These are phyloP conservation scores for Arxiozyma telluris DNA, from an alignment of 1,139 yeast genomes.

Conservation along the genomic window DNA sequence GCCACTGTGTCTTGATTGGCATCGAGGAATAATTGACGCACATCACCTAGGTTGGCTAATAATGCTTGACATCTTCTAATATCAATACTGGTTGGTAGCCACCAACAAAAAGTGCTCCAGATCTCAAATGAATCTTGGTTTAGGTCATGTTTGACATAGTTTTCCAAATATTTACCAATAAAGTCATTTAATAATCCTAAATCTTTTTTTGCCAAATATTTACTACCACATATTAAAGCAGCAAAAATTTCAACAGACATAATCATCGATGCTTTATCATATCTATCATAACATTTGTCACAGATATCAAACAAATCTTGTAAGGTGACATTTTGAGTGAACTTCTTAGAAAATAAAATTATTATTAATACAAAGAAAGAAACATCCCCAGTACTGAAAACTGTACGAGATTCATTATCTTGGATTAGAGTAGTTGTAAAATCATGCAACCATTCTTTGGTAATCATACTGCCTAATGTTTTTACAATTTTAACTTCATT, in stretches of 20 bases:
- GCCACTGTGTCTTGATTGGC: constrained; percentile 55
- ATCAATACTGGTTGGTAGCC: constrained; percentile 61
- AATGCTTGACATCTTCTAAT: constrained; percentile 50
- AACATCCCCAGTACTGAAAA: constrained; percentile 56
- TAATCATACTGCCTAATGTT: constrained; percentile 40
- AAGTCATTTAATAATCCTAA: constrained; percentile 39
- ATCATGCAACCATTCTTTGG: constrained; percentile 49
- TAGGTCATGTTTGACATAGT: constrained; percentile 49
- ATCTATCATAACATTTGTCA: constrained; percentile 44
- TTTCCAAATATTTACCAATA: constrained; percentile 37
- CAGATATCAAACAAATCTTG: constrained; percentile 43
- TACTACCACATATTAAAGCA: constrained; percentile 48
- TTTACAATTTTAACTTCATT: constrained; percentile 37
- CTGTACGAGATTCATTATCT: constrained; percentile 54
- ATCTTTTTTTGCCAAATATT: constrained; percentile 30
- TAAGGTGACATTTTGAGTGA: constrained; percentile 25
- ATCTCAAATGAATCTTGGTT: constrained; percentile 68
- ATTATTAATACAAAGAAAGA: constrained; percentile 42
- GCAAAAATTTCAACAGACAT: constrained; percentile 52
- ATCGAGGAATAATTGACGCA: constrained; percentile 40
- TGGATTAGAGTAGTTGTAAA: constrained; percentile 51
- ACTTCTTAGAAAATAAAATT: constrained; percentile 39
- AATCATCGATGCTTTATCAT: constrained; percentile 58
- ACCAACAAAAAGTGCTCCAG: constrained; percentile 74
- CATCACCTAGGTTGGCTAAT: constrained; percentile 26